Percentiles rank a stretch among this genome's conserved stretches.
phyloP scores from a whole-genome alignment of 1,139 yeast genomes.

The Nakaseomyces kungkrabaensis region DNA sequence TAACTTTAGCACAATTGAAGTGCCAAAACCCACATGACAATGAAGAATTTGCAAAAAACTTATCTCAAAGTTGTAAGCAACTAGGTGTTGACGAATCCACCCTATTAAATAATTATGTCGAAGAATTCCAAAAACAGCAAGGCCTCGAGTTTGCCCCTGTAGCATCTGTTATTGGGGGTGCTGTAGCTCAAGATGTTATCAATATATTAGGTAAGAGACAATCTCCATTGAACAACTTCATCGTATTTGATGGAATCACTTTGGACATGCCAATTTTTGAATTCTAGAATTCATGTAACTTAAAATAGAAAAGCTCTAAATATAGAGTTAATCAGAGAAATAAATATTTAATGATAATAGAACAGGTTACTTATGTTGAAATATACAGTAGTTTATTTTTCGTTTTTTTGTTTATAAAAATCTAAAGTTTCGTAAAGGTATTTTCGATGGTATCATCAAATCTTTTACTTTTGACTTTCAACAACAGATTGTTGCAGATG shows the following conservation, averaged over 20 bases:
- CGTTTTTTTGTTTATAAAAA: not conserved
- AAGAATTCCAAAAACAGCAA: constrained; percentile 40
- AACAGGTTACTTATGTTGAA: too few species aligned
- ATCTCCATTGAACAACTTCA: constrained; percentile 72
- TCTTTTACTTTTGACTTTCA: constrained; percentile 32
- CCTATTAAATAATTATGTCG: constrained; percentile 32
- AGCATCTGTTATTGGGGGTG: constrained; percentile 84
- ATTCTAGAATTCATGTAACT: constrained; percentile 15
- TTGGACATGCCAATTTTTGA: constrained; percentile 69
- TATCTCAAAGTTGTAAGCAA: constrained; percentile 29
- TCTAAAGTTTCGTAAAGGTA: too few species aligned
- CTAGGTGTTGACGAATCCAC: constrained; percentile 37
- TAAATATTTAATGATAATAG: not conserved
- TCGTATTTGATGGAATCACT: constrained; percentile 61
- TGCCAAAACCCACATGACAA: constrained; percentile 3
- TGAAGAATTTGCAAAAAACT: constrained; percentile 29
- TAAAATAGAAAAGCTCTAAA: not conserved
- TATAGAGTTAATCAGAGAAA: too few species aligned
- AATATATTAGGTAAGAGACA: constrained; percentile 70
- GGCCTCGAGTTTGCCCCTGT: constrained; percentile 73
- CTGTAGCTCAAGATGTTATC: constrained; percentile 82
- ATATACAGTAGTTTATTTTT: too few species aligned
- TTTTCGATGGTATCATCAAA: not conserved
- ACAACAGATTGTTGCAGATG: constrained; percentile 82
- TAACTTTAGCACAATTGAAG: constrained; percentile 41